phyloP scores from a whole-genome alignment of 2,329 filamentous ascomycete species.

The Bisporella sp. region DNA sequence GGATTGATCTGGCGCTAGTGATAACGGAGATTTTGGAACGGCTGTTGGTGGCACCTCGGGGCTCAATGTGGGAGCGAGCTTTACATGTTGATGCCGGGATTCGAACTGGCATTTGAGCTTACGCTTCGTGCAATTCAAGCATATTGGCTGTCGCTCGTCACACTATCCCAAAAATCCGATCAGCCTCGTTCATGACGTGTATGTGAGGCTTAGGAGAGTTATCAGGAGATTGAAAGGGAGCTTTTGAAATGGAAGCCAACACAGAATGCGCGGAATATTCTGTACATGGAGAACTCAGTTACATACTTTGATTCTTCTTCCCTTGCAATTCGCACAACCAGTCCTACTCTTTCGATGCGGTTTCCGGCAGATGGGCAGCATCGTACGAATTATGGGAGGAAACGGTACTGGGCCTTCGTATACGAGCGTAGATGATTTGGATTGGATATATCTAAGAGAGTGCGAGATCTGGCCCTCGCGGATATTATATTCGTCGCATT shows the following conservation, averaged over 20 bases:
- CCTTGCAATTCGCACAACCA: slow-evolving; percentile 28
- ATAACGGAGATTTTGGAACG: neutral
- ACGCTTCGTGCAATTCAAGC: slow-evolving; percentile 9
- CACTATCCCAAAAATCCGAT: slow-evolving; percentile 2
- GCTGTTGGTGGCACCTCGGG: neutral
- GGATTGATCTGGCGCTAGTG: neutral
- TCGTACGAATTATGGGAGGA: no score
- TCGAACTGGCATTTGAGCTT: slow-evolving; percentile 1
- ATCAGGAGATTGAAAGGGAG: neutral
- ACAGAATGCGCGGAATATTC: neutral
- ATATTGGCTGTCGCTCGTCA: slow-evolving; percentile 8
- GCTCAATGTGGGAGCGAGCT: neutral
- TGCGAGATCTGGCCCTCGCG: no score
- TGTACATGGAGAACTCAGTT: slow-evolving; percentile 4
- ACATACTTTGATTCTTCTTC: slow-evolving; percentile 29
- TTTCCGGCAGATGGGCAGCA: neutral
- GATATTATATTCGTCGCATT: no score
- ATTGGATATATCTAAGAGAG: no score
- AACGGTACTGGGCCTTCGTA: no score
- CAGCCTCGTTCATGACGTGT: neutral
- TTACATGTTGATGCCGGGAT: slow-evolving; percentile 3
- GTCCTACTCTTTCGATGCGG: slow-evolving; percentile 24
- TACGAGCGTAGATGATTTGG: no score
- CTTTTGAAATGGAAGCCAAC: neutral
- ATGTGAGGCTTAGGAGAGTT: neutral